These are phyloP conservation scores for Trichosanthes truncata DNA, from an alignment of 306 rosid species.

Conservation along the genomic window DNA sequence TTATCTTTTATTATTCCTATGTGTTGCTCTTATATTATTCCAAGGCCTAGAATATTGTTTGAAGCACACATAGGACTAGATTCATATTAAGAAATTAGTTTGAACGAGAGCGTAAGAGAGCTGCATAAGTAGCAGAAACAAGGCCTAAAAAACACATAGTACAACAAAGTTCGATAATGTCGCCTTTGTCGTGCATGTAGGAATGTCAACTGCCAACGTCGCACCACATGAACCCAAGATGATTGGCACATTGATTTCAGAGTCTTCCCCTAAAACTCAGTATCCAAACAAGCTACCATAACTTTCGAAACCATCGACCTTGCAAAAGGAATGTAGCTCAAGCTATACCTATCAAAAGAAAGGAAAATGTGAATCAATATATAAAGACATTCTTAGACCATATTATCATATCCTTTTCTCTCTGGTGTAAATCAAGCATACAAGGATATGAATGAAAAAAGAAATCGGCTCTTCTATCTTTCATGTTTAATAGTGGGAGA, in stretches of 20 bases:
- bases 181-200: background rate
- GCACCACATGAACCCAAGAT: background rate
- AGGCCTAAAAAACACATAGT: background rate
- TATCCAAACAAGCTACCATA: slow-evolving; percentile 75
- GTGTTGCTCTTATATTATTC: too few species aligned
- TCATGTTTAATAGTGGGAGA: background rate
- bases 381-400: background rate
- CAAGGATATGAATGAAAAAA: background rate
- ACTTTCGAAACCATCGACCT: slow-evolving; percentile 86
- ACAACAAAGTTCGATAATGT: background rate
- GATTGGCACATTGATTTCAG: background rate
- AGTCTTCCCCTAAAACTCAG: slow-evolving; percentile 57
- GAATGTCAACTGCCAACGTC: background rate
- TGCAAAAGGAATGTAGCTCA: slow-evolving; percentile 98
- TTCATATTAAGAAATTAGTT: background rate
- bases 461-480: background rate
- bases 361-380: slow-evolving; percentile 1
- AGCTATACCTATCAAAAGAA: slow-evolving; percentile 74
- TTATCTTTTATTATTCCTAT: too few species aligned
- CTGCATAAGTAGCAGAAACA: background rate
- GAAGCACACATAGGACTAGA: background rate
- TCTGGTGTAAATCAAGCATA: background rate
- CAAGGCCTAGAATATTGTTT: background rate
- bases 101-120: background rate
- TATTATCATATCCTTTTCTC: background rate